phyloP scores from a whole-genome alignment of 306 rosid species.

The Malus orientalis region DNA sequence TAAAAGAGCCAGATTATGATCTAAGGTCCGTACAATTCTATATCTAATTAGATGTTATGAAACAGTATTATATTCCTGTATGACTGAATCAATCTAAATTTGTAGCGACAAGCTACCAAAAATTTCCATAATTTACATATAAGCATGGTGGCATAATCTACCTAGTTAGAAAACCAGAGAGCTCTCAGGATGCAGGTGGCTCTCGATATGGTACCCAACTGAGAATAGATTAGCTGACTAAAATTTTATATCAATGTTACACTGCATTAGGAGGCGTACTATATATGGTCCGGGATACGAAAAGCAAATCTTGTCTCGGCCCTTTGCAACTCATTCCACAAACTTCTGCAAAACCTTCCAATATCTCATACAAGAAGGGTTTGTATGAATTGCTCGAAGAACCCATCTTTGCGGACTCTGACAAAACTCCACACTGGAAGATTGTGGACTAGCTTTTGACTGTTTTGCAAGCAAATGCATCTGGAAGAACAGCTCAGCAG shows the following conservation, averaged over 20 bases:
- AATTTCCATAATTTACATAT: not conserved
- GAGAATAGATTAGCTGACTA: not conserved
- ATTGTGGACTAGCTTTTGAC: conserved; percentile 22
- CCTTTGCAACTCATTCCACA: conserved; percentile 18
- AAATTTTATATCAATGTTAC: not conserved
- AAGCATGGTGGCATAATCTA: not conserved
- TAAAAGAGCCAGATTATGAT: not conserved
- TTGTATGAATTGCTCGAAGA: conserved; percentile 68
- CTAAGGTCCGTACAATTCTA: not conserved
- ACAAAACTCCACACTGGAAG: conserved; percentile 34
- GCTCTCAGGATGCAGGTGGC: not conserved
- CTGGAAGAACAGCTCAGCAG: conserved; percentile 80
- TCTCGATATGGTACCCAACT: not conserved
- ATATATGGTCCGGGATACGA: not conserved
- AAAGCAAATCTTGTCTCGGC: not conserved
- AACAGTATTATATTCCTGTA: not conserved
- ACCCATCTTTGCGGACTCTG: conserved; percentile 69
- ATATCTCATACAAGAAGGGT: conserved; percentile 77
- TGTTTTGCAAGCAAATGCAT: conserved; percentile 77
- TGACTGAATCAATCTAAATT: not conserved
- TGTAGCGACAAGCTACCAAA: not conserved
- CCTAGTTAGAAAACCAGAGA: not conserved
- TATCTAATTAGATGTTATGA: not conserved
- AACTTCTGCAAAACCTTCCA: conserved; percentile 65
- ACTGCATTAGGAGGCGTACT: not conserved